phyloP scores from a whole-genome alignment of 805 yeast species.

The Komagataella pseudopastoris region DNA sequence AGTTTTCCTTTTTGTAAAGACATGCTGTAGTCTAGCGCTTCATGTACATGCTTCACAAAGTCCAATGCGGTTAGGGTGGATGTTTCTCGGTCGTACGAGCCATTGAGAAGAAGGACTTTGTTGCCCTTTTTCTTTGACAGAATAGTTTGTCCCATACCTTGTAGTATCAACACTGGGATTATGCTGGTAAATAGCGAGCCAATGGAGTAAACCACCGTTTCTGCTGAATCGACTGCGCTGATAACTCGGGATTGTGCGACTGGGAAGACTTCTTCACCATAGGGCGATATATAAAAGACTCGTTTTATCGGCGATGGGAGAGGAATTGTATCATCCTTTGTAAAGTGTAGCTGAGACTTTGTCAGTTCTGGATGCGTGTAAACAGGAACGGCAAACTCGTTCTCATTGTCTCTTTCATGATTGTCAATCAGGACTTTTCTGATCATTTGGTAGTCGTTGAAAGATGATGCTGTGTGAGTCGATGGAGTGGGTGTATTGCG shows the following conservation, averaged over 20 bases:
- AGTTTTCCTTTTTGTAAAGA: constrained; percentile 4
- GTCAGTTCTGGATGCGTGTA: constrained; percentile 71
- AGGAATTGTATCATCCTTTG: constrained; percentile 44
- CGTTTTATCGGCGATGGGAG: constrained; percentile 63
- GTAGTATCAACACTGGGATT: constrained; percentile 61
- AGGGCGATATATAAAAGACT: constrained; percentile 71
- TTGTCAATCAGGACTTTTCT: constrained; percentile 11
- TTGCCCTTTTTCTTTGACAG: constrained; percentile 14
- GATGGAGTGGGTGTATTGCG: constrained; percentile 1
- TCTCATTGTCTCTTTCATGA: constrained; percentile 19
- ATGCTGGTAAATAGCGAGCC: constrained; percentile 87
- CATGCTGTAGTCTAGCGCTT: constrained; percentile 43
- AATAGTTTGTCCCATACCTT: constrained; percentile 61
- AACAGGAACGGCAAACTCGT: constrained; percentile 51
- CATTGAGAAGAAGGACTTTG: constrained; percentile 60
- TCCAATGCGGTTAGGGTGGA: constrained; percentile 47
- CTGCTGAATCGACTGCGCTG: constrained; percentile 31
- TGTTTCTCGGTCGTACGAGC: constrained; percentile 71
- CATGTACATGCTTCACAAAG: constrained; percentile 40
- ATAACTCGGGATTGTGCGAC: constrained; percentile 51
- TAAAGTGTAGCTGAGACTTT: constrained; percentile 62
- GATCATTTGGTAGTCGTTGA: constrained; percentile 7
- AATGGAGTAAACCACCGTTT: constrained; percentile 58
- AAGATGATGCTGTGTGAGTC: background rate
- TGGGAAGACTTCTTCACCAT: constrained; percentile 79